phyloP scores from a whole-genome alignment of 495 filamentous ascomycete genomes.

The Penicillium antarcticum region DNA sequence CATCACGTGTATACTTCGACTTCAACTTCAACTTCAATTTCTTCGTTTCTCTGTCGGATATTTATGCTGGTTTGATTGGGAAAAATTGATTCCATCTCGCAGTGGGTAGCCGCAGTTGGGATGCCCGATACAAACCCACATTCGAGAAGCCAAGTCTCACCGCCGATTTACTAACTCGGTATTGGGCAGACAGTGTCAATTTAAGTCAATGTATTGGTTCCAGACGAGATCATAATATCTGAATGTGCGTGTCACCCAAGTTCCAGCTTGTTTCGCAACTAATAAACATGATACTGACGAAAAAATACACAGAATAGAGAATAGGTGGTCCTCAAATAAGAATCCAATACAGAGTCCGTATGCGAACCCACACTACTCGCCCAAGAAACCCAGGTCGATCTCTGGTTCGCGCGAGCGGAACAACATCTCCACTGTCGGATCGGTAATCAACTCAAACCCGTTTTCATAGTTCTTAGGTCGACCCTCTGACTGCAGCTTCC shows the following conservation, averaged over 20 bases:
- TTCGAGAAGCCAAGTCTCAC: slow-evolving; percentile 1
- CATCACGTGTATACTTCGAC: background rate
- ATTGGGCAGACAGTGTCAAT: background rate
- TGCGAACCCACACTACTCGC: slow-evolving; percentile 7
- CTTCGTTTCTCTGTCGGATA: background rate
- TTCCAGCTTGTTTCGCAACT: background rate
- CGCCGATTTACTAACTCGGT: background rate
- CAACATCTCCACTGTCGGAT: slow-evolving; percentile 29
- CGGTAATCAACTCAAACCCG: slow-evolving; percentile 26
- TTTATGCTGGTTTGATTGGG: too few relatives aligned
- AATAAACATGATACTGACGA: background rate
- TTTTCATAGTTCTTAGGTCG: slow-evolving; percentile 25
- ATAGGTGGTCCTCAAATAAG: background rate
- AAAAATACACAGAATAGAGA: background rate
- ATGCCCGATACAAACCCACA: background rate
- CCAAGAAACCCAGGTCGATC: slow-evolving; percentile 24
- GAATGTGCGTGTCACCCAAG: background rate
- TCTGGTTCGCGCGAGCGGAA: slow-evolving; percentile 27
- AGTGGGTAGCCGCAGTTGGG: background rate
- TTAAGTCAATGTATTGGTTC: background rate
- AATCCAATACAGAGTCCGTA: background rate
- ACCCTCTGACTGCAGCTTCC: slow-evolving; percentile 28
- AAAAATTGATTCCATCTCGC: background rate
- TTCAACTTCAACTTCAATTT: background rate
- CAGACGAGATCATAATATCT: background rate